Percentiles rank a stretch among this genome's conserved stretches.
These are phyloP conservation scores for Oropetium thomaeum DNA, from an alignment of 176 grass and related monocot genomes.

Conservation along the genomic window DNA sequence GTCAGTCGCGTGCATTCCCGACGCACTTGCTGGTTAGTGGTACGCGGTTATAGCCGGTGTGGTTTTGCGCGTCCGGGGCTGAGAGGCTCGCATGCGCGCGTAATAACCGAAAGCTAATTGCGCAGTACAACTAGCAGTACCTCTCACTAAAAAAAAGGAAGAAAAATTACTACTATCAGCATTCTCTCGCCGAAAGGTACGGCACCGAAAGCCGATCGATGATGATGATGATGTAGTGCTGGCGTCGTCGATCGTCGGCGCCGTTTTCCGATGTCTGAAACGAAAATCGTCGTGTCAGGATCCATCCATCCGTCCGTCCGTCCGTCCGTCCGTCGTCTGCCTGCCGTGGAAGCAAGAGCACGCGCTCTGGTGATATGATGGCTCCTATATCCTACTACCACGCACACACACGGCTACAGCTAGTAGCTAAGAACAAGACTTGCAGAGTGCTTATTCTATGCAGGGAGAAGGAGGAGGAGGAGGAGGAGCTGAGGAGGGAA, in stretches of 20 bases:
- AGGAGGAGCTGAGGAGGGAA: no score
- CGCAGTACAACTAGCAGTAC: no score
- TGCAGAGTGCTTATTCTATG: no score
- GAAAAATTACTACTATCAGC: no score
- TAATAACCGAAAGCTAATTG: neutral
- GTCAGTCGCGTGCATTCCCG: neutral
- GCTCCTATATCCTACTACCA: no score
- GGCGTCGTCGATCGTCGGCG: neutral
- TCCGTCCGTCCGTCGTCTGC: neutral
- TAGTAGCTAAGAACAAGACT: neutral
- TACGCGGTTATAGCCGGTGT: neutral
- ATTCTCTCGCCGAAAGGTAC: neutral
- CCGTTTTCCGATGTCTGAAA: neutral
- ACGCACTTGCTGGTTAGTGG: neutral
- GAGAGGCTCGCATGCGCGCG: neutral
- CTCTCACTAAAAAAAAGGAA: neutral
- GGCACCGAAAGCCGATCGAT: neutral
- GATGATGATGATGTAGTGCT: no score
- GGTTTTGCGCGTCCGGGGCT: no score
- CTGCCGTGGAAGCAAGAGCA: neutral
- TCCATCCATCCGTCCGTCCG: neutral
- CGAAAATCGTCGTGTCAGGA: neutral
- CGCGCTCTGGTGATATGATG: neutral
- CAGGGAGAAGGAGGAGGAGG: no score
- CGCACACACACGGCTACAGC: neutral